phyloP scores from a whole-genome alignment of 345 rosid genomes.

The Eutrema heterophyllum region DNA sequence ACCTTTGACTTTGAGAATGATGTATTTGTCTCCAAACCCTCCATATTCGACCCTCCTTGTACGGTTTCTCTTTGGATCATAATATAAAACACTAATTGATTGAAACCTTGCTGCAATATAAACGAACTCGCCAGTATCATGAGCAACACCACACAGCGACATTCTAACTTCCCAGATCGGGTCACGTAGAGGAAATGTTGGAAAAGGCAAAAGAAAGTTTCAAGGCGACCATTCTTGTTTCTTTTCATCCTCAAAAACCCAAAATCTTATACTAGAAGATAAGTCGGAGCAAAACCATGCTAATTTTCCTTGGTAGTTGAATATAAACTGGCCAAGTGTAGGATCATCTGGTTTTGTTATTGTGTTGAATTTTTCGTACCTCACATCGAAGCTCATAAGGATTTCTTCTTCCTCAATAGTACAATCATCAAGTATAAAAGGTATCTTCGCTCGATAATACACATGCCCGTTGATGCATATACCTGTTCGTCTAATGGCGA shows the following conservation, averaged over 20 bases:
- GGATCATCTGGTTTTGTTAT: background rate
- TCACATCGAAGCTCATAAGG: constrained; percentile 8
- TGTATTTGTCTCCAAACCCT: background rate
- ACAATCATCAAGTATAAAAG: background rate
- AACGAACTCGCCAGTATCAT: constrained; percentile 6
- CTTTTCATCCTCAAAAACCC: constrained; percentile 12
- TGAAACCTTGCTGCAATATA: background rate
- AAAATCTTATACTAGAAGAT: background rate
- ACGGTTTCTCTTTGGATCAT: constrained; percentile 7
- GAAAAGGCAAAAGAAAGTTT: background rate
- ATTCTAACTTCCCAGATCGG: too few relatives aligned
- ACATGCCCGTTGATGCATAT: constrained; percentile 6
- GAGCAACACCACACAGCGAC: background rate
- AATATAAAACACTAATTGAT: background rate
- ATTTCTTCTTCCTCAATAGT: too few relatives aligned
- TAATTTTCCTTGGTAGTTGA: constrained; percentile 11
- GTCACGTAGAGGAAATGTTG: background rate
- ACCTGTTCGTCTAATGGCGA: too few relatives aligned
- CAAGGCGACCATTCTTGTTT: constrained; percentile 13
- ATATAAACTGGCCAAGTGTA: background rate
- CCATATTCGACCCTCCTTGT: background rate
- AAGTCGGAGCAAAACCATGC: background rate
- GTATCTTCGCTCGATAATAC: background rate
- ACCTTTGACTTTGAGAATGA: too few relatives aligned
- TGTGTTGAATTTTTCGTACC: background rate